phyloP scores from a whole-genome alignment of 352 stramenopile species.

The Pythium biforme region DNA sequence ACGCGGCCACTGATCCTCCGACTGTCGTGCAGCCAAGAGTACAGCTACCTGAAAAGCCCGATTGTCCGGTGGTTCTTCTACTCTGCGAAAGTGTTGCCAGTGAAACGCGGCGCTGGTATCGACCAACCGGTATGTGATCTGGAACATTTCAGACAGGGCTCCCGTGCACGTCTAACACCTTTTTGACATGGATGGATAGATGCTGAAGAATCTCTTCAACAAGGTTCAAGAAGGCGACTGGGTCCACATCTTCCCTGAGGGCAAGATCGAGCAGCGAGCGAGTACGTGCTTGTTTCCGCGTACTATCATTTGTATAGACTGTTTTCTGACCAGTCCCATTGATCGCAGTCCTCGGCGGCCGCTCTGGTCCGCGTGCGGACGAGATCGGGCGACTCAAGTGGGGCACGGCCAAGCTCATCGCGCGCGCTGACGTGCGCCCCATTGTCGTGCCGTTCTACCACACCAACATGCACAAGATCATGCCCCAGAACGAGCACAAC shows the following conservation, averaged over 20 bases:
- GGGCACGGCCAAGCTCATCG: constrained; percentile 86
- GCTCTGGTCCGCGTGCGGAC: constrained; percentile 52
- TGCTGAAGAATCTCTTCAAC: constrained; percentile 77
- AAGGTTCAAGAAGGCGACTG: constrained; percentile 76
- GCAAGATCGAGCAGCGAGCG: constrained; percentile 73
- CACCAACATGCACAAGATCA: constrained; percentile 85
- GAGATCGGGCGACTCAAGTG: constrained; percentile 86
- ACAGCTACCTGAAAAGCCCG: constrained; percentile 70
- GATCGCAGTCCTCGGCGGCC: constrained; percentile 64
- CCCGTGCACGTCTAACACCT: no score
- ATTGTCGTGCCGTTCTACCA: constrained; percentile 88
- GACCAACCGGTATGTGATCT: constrained; percentile 51
- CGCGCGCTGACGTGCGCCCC: constrained; percentile 56
- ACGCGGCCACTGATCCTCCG: not conserved
- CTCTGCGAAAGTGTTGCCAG: constrained; percentile 62
- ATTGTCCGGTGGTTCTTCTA: constrained; percentile 63
- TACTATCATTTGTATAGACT: no score
- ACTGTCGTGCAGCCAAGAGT: constrained; percentile 65
- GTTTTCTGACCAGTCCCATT: no score
- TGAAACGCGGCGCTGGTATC: constrained; percentile 70
- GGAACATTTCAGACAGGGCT: no score
- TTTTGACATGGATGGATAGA: constrained; percentile 32
- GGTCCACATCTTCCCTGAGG: constrained; percentile 89
- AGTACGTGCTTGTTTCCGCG: no score
- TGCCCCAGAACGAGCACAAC: constrained; percentile 80